A percentile compares a stretch with the other conserved stretches of the same genome.
Conservation (phyloP, 2,329 filamentous ascomycete species). For the Neopestalotiopsis clavispora region DNA sequence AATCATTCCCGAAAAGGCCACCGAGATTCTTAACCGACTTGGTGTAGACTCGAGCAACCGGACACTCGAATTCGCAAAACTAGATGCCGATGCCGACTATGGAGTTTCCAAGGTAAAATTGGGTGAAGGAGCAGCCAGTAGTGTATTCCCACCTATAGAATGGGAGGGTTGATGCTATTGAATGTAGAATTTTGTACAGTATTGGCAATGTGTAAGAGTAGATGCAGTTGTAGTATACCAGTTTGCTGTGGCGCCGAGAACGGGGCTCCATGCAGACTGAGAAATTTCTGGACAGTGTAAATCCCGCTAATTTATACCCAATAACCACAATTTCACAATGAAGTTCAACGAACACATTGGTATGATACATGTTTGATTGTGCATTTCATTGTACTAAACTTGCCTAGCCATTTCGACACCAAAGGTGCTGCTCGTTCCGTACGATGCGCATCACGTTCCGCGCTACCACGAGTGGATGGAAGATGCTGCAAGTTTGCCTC, state of each 20-base stretch:
- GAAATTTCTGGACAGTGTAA: slow-evolving; percentile 5
- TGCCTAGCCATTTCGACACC: slow-evolving; percentile 68
- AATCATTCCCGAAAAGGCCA: slow-evolving; percentile 83
- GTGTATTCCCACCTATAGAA: slow-evolving; percentile 58
- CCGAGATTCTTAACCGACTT: slow-evolving; percentile 75
- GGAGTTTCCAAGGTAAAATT: slow-evolving; percentile 51
- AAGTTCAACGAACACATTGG: slow-evolving; percentile 46
- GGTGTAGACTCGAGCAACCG: slow-evolving; percentile 70
- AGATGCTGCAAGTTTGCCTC: slow-evolving; percentile 59
- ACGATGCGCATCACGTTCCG: slow-evolving; percentile 79
- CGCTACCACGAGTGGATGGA: slow-evolving; percentile 94
- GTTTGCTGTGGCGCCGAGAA: not conserved
- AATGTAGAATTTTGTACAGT: not conserved
- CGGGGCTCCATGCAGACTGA: slow-evolving; percentile 1
- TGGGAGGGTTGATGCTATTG: slow-evolving; percentile 40
- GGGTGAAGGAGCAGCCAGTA: slow-evolving; percentile 43
- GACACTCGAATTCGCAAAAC: slow-evolving; percentile 63
- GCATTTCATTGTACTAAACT: not conserved
- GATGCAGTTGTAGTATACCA: not conserved
- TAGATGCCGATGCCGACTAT: slow-evolving; percentile 72
- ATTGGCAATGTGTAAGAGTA: not conserved
- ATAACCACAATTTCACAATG: not conserved
- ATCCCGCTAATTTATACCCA: not conserved
- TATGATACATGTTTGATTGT: slow-evolving; percentile 24
- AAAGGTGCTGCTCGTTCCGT: slow-evolving; percentile 79